Evolutionary conservation across 805 yeast species (phyloP), one percentile per base, ranked within the genome.

Genomic region (Candida insectorum): DNA sequence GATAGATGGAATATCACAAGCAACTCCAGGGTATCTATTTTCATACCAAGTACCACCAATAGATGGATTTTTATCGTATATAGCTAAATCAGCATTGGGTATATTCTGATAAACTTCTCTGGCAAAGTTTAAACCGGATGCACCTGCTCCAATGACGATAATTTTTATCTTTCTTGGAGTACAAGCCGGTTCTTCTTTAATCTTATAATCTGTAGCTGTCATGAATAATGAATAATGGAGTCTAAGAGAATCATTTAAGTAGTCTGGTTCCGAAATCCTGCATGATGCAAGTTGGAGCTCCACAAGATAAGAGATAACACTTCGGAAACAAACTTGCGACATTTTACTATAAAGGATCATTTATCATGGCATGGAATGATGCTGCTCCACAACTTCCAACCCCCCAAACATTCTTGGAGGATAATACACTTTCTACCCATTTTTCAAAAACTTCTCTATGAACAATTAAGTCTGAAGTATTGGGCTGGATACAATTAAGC

Each of bases 21-120:
- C 37, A 19, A 17, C 26, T 4, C 40, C 40, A 18, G 40, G 40
- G 24, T 37, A 37, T 14, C 30, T 37, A 18, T 37, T 37, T 8
- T 16, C 40, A 17, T 21, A 33, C 40, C 40, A 37, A 24, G 40
- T 37, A 12, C 40, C 40, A 12, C 40, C 40, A 17, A 31, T 24
- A 7, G 27, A 24, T 11, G 28, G 30, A 17, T 36, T 16, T 17
- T 31, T 36, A 14, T 36, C 39, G 20, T 24, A 36, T 20, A 36
- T 14, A 16, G 17, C 36, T 16, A 36, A 36, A 18, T 36, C 39
- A n/a, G 28, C 28, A 14, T 6, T 14, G 12, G 28, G 28, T 6
- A 26, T 7, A 17, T 26, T 26, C 15, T 14, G 18, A n/a, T 26
- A 26, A 11, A 26, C 18, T 15, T 26, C 28, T 26, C 28, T 26